Conservation (phyloP, 768 basidiomycete genomes). For the Russula earlei region DNA sequence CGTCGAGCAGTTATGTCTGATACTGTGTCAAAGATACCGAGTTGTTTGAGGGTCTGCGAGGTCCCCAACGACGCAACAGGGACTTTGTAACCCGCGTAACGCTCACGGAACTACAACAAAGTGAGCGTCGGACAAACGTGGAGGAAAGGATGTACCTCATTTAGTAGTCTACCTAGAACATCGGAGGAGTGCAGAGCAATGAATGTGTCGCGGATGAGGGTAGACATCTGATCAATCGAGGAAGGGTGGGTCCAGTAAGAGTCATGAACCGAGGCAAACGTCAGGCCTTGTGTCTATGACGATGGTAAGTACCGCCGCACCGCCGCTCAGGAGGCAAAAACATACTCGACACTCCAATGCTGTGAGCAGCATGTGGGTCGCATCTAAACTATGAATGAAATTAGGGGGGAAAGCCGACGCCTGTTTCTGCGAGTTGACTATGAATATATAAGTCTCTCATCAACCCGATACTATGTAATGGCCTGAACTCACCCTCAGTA, state of each 20-base stretch:
- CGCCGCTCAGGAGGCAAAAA: slow-evolving; percentile 3
- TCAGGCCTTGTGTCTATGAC: slow-evolving; percentile 54
- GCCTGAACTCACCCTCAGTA: slow-evolving; percentile 42
- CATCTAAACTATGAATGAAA: slow-evolving; percentile 95
- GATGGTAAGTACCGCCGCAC: slow-evolving; percentile 1
- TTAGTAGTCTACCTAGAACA: slow-evolving; percentile 59
- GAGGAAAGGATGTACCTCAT: slow-evolving; percentile 50
- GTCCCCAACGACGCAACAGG: slow-evolving; percentile 42
- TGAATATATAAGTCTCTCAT: neutral
- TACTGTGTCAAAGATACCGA: slow-evolving; percentile 30
- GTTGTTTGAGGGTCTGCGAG: slow-evolving; percentile 20
- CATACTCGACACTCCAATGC: slow-evolving; percentile 80
- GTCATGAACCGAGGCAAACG: slow-evolving; percentile 95
- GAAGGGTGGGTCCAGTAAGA: slow-evolving; percentile 98
- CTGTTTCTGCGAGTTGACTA: slow-evolving; percentile 82
- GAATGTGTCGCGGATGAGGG: slow-evolving; percentile 86
- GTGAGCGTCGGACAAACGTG: neutral
- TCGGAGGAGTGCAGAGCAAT: slow-evolving; percentile 86
- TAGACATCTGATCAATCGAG: slow-evolving; percentile 81
- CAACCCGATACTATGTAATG: neutral
- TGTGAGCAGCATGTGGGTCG: slow-evolving; percentile 97
- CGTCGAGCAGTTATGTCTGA: slow-evolving; percentile 31
- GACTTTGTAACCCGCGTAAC: slow-evolving; percentile 47
- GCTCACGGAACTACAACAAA: slow-evolving; percentile 17
- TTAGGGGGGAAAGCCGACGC: slow-evolving; percentile 98